Evolutionary conservation across 306 rosid genomes (phyloP), one percentile per base, ranked within the genome.

Genomic region (Chamaecrista fasciculata): DNA sequence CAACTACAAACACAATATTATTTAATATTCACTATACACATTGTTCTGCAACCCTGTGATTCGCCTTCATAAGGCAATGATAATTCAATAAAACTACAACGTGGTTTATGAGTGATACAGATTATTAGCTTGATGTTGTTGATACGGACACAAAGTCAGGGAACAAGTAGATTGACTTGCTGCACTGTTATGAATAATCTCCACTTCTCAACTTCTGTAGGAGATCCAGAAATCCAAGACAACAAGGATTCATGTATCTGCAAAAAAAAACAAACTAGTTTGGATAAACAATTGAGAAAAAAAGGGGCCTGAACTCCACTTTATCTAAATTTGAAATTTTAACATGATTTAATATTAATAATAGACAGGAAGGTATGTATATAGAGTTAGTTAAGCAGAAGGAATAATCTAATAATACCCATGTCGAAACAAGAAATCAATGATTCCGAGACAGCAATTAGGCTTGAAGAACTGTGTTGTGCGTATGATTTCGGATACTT

Each of bases 341-440:
- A n/a, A n/a, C n/a, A n/a, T n/a, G n/a, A n/a, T 37, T n/a, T n/a
- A n/a, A n/a, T n/a, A n/a, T n/a, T n/a, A n/a, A n/a, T n/a, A n/a
- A n/a, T n/a, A n/a, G n/a, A n/a, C n/a, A n/a, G n/a, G n/a, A n/a
- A n/a, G n/a, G n/a, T n/a, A n/a, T 0, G 57, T 15, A 43, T 26
- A 44, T 26, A 10, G 47, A 64, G 11, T 23, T 8, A 19, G 66
- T 36, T 1, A 50, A 57, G 49, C 21, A 63, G 60, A 70, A 74
- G 76, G 73, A n/a, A n/a, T n/a, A n/a, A n/a, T n/a, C n/a, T n/a
- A n/a, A n/a, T n/a, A 60, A 55, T 91, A 91, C 97, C 96, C 96
- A 14, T 86, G 96, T 59, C 96, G 81, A 80, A 83, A 84, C 62
- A 91, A 74, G 82, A 91, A 88, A 72, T 88, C 92, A 40, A 81